phyloP scores from a whole-genome alignment of 352 stramenopile species.

The Saprolegnia parasitica region DNA sequence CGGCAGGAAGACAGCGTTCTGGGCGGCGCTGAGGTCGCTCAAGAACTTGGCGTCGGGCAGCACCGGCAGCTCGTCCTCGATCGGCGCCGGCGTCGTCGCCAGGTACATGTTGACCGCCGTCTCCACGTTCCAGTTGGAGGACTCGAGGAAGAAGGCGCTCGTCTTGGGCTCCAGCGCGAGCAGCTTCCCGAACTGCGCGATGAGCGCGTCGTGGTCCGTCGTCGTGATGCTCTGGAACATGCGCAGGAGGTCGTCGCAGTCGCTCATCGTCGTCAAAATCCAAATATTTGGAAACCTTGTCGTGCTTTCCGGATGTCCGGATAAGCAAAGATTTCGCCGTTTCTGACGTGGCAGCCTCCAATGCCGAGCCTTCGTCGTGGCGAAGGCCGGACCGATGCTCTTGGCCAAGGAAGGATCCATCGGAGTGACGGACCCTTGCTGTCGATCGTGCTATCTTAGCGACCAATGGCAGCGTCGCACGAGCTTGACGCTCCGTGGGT shows the following conservation, averaged over 20 bases:
- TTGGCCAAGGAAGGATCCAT: no score
- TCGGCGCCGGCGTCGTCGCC: constrained; percentile 35
- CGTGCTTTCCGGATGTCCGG: not conserved
- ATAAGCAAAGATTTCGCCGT: not conserved
- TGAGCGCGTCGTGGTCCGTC: constrained; percentile 73
- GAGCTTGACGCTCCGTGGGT: no score
- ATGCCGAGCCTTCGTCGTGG: not conserved
- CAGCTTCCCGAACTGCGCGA: constrained; percentile 77
- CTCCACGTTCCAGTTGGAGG: constrained; percentile 86
- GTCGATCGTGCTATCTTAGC: no score
- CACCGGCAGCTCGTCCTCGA: constrained; percentile 51
- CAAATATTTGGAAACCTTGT: constrained; percentile 12
- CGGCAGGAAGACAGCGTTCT: constrained; percentile 25
- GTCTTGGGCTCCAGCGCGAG: constrained; percentile 63
- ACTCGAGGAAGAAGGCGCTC: constrained; percentile 81
- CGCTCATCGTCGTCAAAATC: constrained; percentile 28
- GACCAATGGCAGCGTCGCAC: no score
- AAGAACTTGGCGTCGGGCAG: constrained; percentile 22
- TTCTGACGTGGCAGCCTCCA: not conserved
- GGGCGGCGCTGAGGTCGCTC: constrained; percentile 21
- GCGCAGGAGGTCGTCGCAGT: constrained; percentile 65
- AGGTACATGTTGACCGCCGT: constrained; percentile 80
- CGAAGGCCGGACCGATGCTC: not conserved
- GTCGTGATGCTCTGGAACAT: constrained; percentile 88
- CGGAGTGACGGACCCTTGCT: no score